phyloP scores from a whole-genome alignment of 306 rosid species.

The Castanea sativa region DNA sequence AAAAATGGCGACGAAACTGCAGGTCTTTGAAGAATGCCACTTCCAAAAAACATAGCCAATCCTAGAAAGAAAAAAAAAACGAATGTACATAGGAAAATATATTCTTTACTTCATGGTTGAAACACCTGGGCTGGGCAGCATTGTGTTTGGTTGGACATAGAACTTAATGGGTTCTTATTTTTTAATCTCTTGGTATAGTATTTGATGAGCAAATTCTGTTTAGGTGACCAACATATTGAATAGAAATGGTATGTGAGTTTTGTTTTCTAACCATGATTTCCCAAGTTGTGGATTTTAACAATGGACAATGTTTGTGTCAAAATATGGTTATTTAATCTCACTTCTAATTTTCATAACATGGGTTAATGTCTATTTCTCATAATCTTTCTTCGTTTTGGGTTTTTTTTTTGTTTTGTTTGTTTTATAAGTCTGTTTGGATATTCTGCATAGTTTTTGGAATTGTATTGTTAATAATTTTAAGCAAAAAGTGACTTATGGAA shows the following conservation, averaged over 20 bases:
- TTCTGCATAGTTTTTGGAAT: neutral
- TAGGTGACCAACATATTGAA: conserved; percentile 1
- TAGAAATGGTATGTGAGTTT: conserved; percentile 5
- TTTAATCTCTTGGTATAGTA: neutral
- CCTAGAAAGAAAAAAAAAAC: conserved; percentile 12
- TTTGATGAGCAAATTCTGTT: conserved; percentile 6
- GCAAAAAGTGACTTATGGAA: too few relatives aligned
- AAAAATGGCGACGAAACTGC: conserved; percentile 66
- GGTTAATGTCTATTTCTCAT: neutral
- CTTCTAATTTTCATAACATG: neutral
- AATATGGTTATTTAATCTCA: neutral
- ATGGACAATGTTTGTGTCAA: neutral
- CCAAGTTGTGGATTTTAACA: neutral
- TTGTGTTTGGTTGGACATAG: conserved; percentile 10
- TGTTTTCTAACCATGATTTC: conserved; percentile 2
- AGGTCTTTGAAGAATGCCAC: conserved; percentile 39
- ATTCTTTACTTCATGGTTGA: neutral
- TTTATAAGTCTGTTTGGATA: neutral
- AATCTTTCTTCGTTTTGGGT: neutral
- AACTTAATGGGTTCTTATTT: neutral
- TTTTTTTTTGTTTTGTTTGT: neutral
- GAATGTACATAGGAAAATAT: neutral
- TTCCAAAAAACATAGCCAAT: conserved; percentile 29
- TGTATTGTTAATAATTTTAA: neutral
- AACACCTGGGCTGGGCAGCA: neutral